These are phyloP conservation scores for Hamiltosporidium tvaerminnensis DNA, from an alignment of 371 early-diverging fungal species.

Conservation along the genomic window DNA sequence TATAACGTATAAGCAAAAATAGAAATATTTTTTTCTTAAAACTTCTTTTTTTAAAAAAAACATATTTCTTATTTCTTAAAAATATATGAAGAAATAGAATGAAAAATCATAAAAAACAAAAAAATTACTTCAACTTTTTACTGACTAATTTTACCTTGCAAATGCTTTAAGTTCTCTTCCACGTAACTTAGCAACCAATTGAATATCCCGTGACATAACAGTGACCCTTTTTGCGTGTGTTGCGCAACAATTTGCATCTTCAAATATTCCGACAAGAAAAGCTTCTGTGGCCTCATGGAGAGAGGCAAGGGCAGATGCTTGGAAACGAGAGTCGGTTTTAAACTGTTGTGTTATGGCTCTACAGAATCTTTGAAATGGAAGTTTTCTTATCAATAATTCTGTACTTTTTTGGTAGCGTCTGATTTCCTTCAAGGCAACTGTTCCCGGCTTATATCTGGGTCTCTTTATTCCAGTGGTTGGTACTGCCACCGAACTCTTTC, in stretches of 20 bases:
- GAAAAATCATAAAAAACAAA: neutral
- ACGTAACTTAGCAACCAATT: slow-evolving; percentile 69
- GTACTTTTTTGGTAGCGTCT: slow-evolving; percentile 60
- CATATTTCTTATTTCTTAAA: too few species aligned
- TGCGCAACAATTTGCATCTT: slow-evolving; percentile 68
- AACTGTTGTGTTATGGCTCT: slow-evolving; percentile 40
- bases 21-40: too few species aligned
- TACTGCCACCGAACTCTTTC: slow-evolving; percentile 15
- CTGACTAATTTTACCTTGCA: slow-evolving; percentile 25
- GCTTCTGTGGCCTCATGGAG: slow-evolving; percentile 76
- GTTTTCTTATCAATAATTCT: slow-evolving; percentile 58
- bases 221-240: slow-evolving; percentile 82
- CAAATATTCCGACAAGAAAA: slow-evolving; percentile 67
- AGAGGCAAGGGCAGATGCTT: slow-evolving; percentile 62
- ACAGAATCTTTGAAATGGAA: slow-evolving; percentile 63
- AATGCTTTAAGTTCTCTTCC: slow-evolving; percentile 55
- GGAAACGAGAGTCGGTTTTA: slow-evolving; percentile 61
- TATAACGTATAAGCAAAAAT: too few species aligned
- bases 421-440: slow-evolving; percentile 59
- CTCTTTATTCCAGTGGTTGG: slow-evolving; percentile 26
- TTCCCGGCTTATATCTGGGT: slow-evolving; percentile 58
- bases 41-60: too few species aligned
- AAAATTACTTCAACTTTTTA: neutral
- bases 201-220: slow-evolving; percentile 70
- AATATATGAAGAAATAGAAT: neutral